phyloP scores from a whole-genome alignment of 1,284 basidiomycete species.

The Puccinia coronata region DNA sequence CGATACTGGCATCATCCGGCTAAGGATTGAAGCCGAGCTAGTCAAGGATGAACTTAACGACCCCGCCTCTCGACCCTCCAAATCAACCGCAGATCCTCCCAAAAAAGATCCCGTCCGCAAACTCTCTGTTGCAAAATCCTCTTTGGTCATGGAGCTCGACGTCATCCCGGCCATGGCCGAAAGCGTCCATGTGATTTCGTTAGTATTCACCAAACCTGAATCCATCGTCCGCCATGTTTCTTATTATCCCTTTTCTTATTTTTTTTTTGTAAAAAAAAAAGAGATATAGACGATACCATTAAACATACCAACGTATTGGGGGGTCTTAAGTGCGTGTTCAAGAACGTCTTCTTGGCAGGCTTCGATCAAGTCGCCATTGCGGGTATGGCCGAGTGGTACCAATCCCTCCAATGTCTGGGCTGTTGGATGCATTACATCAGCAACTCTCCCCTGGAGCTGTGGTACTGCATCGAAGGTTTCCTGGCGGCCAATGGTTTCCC shows the following conservation, averaged over 20 bases:
- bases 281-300: conserved; percentile 58
- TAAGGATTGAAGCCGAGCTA: conserved; percentile 40
- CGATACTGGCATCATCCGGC: conserved; percentile 9
- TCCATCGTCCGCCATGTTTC: neutral
- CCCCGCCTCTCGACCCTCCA: neutral
- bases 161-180: conserved; percentile 37
- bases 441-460: conserved; percentile 56
- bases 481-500: conserved; percentile 54
- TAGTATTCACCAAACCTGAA: neutral
- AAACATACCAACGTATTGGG: conserved; percentile 55
- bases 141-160: conserved; percentile 18
- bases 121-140: conserved; percentile 11
- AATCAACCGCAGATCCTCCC: neutral
- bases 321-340: conserved; percentile 54
- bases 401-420: conserved; percentile 15
- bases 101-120: neutral
- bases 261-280: conserved; percentile 50
- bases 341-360: conserved; percentile 56
- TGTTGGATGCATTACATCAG: conserved; percentile 54
- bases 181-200: conserved; percentile 42
- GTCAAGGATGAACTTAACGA: conserved; percentile 16
- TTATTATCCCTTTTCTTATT: neutral
- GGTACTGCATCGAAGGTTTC: conserved; percentile 54
- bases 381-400: conserved; percentile 52
- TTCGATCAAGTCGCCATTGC: conserved; percentile 55